Conservation (phyloP, 139 green algal genomes). For the Penium margaritaceum region DNA sequence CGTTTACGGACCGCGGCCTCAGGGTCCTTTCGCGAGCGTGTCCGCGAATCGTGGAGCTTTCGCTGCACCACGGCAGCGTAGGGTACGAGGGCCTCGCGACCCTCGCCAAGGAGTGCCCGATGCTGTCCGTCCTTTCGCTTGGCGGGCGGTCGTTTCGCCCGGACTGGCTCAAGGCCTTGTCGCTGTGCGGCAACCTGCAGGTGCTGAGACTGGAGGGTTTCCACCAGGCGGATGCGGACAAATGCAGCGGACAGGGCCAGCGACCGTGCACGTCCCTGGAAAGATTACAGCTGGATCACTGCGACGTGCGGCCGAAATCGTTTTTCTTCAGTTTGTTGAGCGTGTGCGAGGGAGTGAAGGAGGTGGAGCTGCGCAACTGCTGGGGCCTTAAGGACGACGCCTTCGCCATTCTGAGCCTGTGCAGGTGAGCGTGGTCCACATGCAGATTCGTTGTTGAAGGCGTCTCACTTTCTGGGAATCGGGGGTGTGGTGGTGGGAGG, state of each 20-base stretch:
- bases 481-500: no score
- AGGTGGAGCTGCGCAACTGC: constrained; percentile 4
- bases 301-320: not conserved
- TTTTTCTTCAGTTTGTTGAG: constrained; percentile 12
- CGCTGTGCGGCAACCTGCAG: constrained; percentile 10
- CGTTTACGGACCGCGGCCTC: constrained; percentile 20
- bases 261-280: constrained; percentile 8
- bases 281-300: constrained; percentile 11
- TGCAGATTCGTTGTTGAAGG: no score
- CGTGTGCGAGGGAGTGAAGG: constrained; percentile 5
- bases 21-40: not conserved
- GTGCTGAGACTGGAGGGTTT: constrained; percentile 25
- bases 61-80: constrained; percentile 1
- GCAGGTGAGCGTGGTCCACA: no score
- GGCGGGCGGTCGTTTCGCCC: not conserved
- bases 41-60: constrained; percentile 26
- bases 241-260: not conserved
- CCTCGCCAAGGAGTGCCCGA: constrained; percentile 16
- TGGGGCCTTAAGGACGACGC: constrained; percentile 21
- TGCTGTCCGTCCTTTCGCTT: constrained; percentile 20
- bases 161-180: constrained; percentile 19
- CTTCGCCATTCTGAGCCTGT: constrained; percentile 1
- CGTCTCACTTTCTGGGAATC: no score
- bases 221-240: constrained; percentile 7
- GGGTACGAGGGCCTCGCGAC: constrained; percentile 11